Percentiles rank a stretch among this genome's conserved stretches.
Conservation (phyloP, 2,329 filamentous ascomycete genomes). For the Paraconiothyrium sp. region DNA sequence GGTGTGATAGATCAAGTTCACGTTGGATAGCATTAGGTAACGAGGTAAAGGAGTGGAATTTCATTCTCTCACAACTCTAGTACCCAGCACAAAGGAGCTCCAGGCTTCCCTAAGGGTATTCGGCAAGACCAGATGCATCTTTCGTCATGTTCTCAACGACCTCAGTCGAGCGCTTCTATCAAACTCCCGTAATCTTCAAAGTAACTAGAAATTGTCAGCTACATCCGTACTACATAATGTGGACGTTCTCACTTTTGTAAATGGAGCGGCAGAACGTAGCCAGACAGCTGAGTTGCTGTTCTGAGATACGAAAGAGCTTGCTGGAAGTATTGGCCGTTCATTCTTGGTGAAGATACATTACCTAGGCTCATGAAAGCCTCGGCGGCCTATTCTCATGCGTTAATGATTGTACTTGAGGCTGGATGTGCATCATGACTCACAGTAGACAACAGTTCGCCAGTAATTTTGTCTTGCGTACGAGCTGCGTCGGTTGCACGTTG, state of each 20-base stretch:
- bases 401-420: constrained; percentile 17
- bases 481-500: constrained; percentile 58
- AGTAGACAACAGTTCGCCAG: constrained; percentile 56
- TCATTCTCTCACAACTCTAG: background rate
- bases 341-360: constrained; percentile 58
- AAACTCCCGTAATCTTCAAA: constrained; percentile 55
- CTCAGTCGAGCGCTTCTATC: constrained; percentile 4
- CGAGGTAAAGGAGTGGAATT: background rate
- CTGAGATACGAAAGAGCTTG: constrained; percentile 59
- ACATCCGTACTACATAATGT: background rate
- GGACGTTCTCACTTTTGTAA: constrained; percentile 55
- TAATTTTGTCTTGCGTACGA: constrained; percentile 47
- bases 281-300: constrained; percentile 52
- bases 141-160: background rate
- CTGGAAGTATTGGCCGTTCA: constrained; percentile 57
- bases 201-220: constrained; percentile 44
- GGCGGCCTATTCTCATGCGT: constrained; percentile 47
- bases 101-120: background rate
- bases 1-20: background rate
- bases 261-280: constrained; percentile 56
- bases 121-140: background rate
- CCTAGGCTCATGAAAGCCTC: constrained; percentile 64
- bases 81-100: background rate
- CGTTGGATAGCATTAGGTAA: background rate
- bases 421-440: constrained; percentile 44